These are phyloP conservation scores for Dryas alaskensis DNA, from an alignment of 306 rosid species.

Conservation along the genomic window DNA sequence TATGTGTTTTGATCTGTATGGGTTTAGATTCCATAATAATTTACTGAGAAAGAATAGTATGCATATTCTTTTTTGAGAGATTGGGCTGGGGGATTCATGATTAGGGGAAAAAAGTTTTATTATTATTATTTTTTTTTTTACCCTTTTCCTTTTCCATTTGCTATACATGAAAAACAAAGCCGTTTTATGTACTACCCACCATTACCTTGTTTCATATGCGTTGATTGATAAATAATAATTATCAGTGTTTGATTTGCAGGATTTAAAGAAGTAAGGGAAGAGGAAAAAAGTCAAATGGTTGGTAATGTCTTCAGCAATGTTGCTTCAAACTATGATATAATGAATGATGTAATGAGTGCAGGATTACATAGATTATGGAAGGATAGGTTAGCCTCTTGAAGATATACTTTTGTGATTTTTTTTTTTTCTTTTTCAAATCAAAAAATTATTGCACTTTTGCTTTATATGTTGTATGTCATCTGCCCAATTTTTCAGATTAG, in stretches of 20 bases:
- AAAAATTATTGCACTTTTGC: slow-evolving; percentile 9
- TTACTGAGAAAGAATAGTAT: not conserved
- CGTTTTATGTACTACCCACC: not conserved
- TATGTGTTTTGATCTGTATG: not conserved
- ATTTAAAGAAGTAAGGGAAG: slow-evolving; percentile 84
- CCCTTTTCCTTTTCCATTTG: not conserved
- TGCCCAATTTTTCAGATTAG: slow-evolving; percentile 57
- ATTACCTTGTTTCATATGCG: not conserved
- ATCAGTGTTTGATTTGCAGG: slow-evolving; percentile 38
- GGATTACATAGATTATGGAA: slow-evolving; percentile 98
- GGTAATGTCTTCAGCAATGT: slow-evolving; percentile 86
- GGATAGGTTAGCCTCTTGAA: slow-evolving; percentile 55
- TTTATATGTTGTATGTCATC: slow-evolving; percentile 15
- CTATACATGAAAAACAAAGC: too few species aligned
- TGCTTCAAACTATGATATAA: slow-evolving; percentile 79
- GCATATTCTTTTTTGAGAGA: not conserved
- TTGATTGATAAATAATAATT: slow-evolving; percentile 15
- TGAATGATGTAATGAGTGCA: slow-evolving; percentile 94
- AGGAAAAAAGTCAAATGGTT: slow-evolving; percentile 79
- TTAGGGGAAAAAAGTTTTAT: not conserved
- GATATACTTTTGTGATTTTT: slow-evolving; percentile 3
- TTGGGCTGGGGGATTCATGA: not conserved
- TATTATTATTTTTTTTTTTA: not conserved
- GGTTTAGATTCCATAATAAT: not conserved
- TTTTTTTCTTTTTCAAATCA: not conserved